A percentile compares a stretch with the other conserved stretches of the same genome.
Conservation (phyloP, 148 eudicot species). For the Spergularia bocconei region DNA sequence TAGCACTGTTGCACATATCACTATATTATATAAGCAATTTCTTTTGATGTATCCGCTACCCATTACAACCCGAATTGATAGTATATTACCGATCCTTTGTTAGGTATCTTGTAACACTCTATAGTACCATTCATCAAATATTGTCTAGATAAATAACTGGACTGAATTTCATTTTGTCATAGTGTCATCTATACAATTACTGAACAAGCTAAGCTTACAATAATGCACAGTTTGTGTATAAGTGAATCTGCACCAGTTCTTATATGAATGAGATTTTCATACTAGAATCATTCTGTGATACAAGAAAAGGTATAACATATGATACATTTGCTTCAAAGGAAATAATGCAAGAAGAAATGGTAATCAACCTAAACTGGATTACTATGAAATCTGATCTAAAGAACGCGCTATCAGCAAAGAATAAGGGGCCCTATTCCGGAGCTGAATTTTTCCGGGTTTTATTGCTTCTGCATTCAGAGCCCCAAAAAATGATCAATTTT, state of each 20-base stretch:
- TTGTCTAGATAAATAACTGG: too few species aligned
- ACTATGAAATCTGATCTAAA: conserved; percentile 18
- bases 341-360: conserved; percentile 19
- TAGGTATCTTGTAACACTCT: too few species aligned
- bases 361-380: neutral
- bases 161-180: too few species aligned
- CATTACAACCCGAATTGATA: too few species aligned
- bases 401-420: conserved; percentile 19
- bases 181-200: too few species aligned
- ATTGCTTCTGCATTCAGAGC: conserved; percentile 1
- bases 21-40: too few species aligned
- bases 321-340: conserved; percentile 26
- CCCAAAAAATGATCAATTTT: conserved; percentile 22
- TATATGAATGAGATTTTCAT: conserved; percentile 34
- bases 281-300: conserved; percentile 2
- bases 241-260: too few species aligned
- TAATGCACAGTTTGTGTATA: neutral
- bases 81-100: too few species aligned
- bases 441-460: neutral
- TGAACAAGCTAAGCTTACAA: neutral
- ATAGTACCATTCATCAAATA: too few species aligned
- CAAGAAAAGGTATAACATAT: conserved; percentile 14
- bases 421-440: conserved; percentile 17
- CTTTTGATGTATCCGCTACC: too few species aligned
- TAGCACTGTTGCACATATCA: too few species aligned